Conservation (phyloP, 768 basidiomycete species). For the Kwoniella sp. region DNA sequence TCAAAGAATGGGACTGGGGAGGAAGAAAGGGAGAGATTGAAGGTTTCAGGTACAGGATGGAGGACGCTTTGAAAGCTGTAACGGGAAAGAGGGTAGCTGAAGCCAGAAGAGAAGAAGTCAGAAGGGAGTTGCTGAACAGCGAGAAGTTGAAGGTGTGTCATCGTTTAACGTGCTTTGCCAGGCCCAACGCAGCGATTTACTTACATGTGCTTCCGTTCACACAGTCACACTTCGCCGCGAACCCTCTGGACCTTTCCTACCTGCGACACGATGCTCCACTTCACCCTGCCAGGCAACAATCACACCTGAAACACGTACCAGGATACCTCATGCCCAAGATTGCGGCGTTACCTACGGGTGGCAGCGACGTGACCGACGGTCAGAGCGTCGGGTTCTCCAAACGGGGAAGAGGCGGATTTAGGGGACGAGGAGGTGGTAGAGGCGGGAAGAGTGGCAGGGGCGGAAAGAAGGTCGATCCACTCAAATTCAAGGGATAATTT, state of each 20-base stretch:
- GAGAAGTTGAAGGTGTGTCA: slow-evolving; percentile 86
- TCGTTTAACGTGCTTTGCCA: no score
- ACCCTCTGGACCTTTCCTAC: slow-evolving; percentile 88
- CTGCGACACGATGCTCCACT: slow-evolving; percentile 92
- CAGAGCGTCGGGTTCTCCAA: slow-evolving; percentile 78
- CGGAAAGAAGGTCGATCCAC: slow-evolving; percentile 76
- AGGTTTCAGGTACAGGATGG: slow-evolving; percentile 96
- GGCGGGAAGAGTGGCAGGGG: slow-evolving; percentile 60
- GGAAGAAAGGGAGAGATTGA: slow-evolving; percentile 90
- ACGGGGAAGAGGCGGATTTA: slow-evolving; percentile 61
- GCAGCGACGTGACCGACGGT: slow-evolving; percentile 56
- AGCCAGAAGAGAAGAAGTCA: slow-evolving; percentile 89
- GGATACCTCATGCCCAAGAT: slow-evolving; percentile 86
- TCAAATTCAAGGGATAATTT: slow-evolving; percentile 59
- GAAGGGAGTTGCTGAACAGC: slow-evolving; percentile 88
- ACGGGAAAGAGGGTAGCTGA: slow-evolving; percentile 84
- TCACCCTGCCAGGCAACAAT: slow-evolving; percentile 82
- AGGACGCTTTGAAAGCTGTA: slow-evolving; percentile 86
- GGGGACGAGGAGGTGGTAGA: slow-evolving; percentile 59
- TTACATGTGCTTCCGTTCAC: background rate
- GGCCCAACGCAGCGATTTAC: no score
- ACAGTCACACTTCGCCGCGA: slow-evolving; percentile 96
- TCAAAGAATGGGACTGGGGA: slow-evolving; percentile 84
- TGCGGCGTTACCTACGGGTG: slow-evolving; percentile 57
- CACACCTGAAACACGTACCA: slow-evolving; percentile 95